A percentile compares a stretch with the other conserved stretches of the same genome.
phyloP scores from a whole-genome alignment of 768 basidiomycete genomes.

The Panus rudis region DNA sequence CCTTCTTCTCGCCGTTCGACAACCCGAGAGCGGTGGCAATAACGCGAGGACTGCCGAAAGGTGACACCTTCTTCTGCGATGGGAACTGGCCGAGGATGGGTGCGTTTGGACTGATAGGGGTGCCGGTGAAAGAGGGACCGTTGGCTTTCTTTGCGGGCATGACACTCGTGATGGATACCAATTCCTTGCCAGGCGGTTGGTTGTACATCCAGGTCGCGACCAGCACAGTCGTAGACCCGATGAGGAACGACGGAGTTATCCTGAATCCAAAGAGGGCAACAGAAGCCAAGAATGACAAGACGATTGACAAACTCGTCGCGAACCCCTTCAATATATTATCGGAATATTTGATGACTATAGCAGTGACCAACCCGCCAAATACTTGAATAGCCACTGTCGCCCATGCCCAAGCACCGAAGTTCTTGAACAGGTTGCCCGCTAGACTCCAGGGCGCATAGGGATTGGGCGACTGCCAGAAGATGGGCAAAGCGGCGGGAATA shows the following conservation, averaged over 20 bases:
- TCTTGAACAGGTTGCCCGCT: conserved; percentile 51
- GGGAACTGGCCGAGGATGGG: conserved; percentile 57
- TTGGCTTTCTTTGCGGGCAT: conserved; percentile 27
- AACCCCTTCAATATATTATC: conserved; percentile 98
- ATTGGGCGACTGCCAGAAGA: conserved; percentile 48
- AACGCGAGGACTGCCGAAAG: conserved; percentile 43
- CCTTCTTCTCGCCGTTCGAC: conserved; percentile 13
- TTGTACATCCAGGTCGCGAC: conserved; percentile 95
- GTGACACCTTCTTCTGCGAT: conserved; percentile 32
- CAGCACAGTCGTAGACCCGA: conserved; percentile 82
- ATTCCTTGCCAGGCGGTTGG: conserved; percentile 46
- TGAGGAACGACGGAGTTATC: conserved; percentile 80
- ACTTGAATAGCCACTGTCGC: conserved; percentile 88
- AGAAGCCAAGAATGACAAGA: conserved; percentile 90
- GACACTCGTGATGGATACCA: conserved; percentile 25
- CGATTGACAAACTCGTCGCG: conserved; percentile 89
- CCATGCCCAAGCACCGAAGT: conserved; percentile 95
- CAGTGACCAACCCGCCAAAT: conserved; percentile 88
- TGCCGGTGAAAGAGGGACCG: conserved; percentile 33
- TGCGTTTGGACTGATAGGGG: conserved; percentile 41
- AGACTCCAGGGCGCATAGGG: conserved; percentile 79
- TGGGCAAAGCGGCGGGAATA: conserved; percentile 79
- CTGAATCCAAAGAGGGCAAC: conserved; percentile 87
- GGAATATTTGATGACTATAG: conserved; percentile 94
- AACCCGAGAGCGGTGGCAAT: conserved; percentile 42